Percentiles rank a stretch among this genome's conserved stretches.
phyloP scores from a whole-genome alignment of 2,329 filamentous ascomycete genomes.

The Paramyrothecium roridum region DNA sequence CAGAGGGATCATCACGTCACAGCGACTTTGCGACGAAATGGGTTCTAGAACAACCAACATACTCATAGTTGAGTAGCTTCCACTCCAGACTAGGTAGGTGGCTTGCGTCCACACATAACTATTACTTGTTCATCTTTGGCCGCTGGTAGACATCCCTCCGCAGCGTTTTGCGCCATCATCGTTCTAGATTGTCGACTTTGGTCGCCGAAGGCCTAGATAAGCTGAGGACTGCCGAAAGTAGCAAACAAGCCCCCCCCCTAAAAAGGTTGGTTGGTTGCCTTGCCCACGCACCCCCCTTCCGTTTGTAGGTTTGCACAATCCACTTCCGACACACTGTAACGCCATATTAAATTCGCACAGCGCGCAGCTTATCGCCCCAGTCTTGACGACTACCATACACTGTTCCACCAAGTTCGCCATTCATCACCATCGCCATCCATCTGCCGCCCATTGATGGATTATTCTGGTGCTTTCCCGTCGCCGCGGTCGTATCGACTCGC shows the following conservation, averaged over 20 bases:
- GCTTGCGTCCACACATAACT: too few species aligned
- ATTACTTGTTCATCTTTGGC: too few species aligned
- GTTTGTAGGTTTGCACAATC: too few species aligned
- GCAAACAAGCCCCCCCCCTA: not conserved
- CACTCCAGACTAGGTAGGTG: too few species aligned
- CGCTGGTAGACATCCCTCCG: not conserved
- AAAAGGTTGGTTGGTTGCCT: not conserved
- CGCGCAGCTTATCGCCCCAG: not conserved
- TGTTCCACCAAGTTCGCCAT: not conserved
- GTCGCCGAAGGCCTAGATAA: not conserved
- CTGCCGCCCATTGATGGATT: constrained; percentile 28
- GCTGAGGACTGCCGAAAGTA: not conserved
- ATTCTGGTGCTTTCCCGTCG: constrained; percentile 31
- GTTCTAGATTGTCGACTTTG: not conserved
- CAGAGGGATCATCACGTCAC: too few species aligned
- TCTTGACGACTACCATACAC: not conserved
- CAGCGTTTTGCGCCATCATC: not conserved
- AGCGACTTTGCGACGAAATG: too few species aligned
- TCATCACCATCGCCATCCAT: not conserved
- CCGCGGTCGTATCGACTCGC: constrained; percentile 44
- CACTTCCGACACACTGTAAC: too few species aligned
- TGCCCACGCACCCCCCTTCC: not conserved
- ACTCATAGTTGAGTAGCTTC: too few species aligned
- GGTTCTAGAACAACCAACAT: too few species aligned
- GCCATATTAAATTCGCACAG: not conserved